A percentile compares a stretch with the other conserved stretches of the same genome.
phyloP scores from a whole-genome alignment of 1,284 basidiomycete species.

The Lentinus polychrous region DNA sequence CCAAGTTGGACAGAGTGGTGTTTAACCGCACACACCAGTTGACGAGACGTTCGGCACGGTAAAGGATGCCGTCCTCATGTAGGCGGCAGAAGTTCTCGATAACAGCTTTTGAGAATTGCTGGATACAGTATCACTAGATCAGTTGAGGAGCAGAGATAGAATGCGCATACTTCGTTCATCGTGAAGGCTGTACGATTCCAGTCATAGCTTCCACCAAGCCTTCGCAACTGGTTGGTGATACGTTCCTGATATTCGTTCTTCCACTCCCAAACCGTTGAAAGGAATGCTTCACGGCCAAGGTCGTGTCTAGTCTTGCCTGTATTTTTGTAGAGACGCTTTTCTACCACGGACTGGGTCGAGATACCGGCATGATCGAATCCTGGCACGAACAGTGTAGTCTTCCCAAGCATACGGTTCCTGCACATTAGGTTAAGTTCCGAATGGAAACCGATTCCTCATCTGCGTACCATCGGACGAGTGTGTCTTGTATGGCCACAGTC shows the following conservation, averaged over 20 bases:
- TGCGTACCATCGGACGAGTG: slow-evolving; percentile 77
- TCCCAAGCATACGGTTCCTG: slow-evolving; percentile 96
- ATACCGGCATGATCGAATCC: slow-evolving; percentile 99
- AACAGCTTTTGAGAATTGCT: slow-evolving; percentile 83
- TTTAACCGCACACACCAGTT: slow-evolving; percentile 98
- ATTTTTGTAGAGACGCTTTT: slow-evolving; percentile 84
- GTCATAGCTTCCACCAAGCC: slow-evolving; percentile 92
- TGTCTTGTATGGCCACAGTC: slow-evolving; percentile 90
- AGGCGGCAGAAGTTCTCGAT: slow-evolving; percentile 88
- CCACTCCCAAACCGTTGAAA: slow-evolving; percentile 94
- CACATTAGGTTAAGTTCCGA: background rate
- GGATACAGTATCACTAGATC: background rate
- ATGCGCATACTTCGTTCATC: slow-evolving; percentile 73
- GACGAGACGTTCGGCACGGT: slow-evolving; percentile 95
- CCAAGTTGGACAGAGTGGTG: slow-evolving; percentile 95
- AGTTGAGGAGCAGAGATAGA: background rate
- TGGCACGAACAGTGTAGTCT: slow-evolving; percentile 86
- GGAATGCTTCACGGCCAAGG: slow-evolving; percentile 88
- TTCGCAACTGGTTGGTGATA: slow-evolving; percentile 86
- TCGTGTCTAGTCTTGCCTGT: slow-evolving; percentile 87
- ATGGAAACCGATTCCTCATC: background rate
- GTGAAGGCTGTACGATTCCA: slow-evolving; percentile 95
- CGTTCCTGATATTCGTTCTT: slow-evolving; percentile 94
- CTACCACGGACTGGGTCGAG: slow-evolving; percentile 97
- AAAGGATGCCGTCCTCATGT: slow-evolving; percentile 91